phyloP scores from a whole-genome alignment of 441 rosid species.

The Cnidoscolus chayamansa region DNA sequence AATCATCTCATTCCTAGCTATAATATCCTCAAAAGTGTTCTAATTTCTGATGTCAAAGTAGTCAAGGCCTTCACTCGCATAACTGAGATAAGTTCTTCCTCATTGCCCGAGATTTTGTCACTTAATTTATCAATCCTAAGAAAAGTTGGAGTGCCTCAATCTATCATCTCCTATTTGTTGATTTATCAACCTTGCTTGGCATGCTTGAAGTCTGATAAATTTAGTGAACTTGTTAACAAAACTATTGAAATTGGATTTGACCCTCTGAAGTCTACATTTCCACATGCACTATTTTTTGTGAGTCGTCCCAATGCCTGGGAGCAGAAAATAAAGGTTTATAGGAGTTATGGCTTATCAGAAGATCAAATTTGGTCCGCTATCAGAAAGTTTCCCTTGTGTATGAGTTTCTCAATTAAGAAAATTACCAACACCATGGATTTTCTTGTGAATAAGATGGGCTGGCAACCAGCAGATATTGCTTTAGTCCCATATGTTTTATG shows the following conservation, averaged over 20 bases:
- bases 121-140: not conserved
- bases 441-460: slow-evolving; percentile 22
- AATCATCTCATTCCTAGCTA: slow-evolving; percentile 24
- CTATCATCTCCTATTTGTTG: slow-evolving; percentile 2
- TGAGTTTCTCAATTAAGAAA: slow-evolving; percentile 13
- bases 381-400: slow-evolving; percentile 14
- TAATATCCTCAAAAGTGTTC: slow-evolving; percentile 18
- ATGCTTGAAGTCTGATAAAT: not conserved
- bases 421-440: slow-evolving; percentile 22
- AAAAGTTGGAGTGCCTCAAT: not conserved
- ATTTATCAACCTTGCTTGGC: not conserved
- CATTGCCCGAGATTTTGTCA: not conserved
- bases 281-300: not conserved
- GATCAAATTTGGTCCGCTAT: slow-evolving; percentile 20
- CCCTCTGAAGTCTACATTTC: slow-evolving; percentile 16
- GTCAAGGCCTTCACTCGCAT: not conserved
- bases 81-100: not conserved
- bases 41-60: slow-evolving; percentile 20
- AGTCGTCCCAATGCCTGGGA: slow-evolving; percentile 14
- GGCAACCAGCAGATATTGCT: slow-evolving; percentile 4
- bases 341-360: slow-evolving; percentile 32
- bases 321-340: slow-evolving; percentile 16
- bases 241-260: slow-evolving; percentile 25
- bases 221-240: slow-evolving; percentile 11
- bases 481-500: not conserved